These are phyloP conservation scores for Clonostachys rhizophaga DNA, from an alignment of 2,329 filamentous ascomycete genomes.

Conservation along the genomic window DNA sequence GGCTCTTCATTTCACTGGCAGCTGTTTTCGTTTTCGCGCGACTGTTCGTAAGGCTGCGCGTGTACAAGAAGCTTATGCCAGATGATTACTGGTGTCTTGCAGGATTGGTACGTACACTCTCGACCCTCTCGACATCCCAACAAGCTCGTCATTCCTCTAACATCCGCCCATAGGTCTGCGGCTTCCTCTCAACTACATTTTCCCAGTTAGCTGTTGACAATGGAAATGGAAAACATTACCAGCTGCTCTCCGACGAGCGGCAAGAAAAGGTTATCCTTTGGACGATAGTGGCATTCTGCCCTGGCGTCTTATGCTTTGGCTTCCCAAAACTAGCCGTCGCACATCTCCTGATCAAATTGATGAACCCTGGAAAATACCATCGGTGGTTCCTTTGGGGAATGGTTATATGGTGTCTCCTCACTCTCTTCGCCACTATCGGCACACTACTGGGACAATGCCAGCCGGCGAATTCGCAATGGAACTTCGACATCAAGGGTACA, in stretches of 20 bases:
- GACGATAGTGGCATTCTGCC: slow-evolving; percentile 26
- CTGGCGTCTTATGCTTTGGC: slow-evolving; percentile 29
- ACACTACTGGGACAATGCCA: slow-evolving; percentile 35
- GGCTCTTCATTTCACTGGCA: slow-evolving; percentile 8
- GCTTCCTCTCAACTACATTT: slow-evolving; percentile 7
- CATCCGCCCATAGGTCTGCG: slow-evolving; percentile 4
- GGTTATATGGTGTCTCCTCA: slow-evolving; percentile 16
- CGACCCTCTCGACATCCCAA: background rate
- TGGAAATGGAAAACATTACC: slow-evolving; percentile 12
- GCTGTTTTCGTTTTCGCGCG: slow-evolving; percentile 7
- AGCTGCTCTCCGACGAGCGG: slow-evolving; percentile 4
- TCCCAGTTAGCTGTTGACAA: slow-evolving; percentile 8
- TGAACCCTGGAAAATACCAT: slow-evolving; percentile 27
- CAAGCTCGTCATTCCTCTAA: slow-evolving; percentile 2
- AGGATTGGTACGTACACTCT: background rate
- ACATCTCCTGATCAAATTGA: slow-evolving; percentile 25
- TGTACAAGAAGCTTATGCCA: slow-evolving; percentile 5
- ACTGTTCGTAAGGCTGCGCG: slow-evolving; percentile 5
- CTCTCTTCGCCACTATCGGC: slow-evolving; percentile 22
- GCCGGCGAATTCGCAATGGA: slow-evolving; percentile 31
- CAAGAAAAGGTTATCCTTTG: slow-evolving; percentile 12
- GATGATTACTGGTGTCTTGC: slow-evolving; percentile 9
- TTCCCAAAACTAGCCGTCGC: slow-evolving; percentile 36
- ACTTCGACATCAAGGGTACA: slow-evolving; percentile 20
- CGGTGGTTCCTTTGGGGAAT: slow-evolving; percentile 28